Evolutionary conservation across 2,329 filamentous ascomycete genomes (phyloP).

Genomic region (Ophiostoma perfectum): DNA sequence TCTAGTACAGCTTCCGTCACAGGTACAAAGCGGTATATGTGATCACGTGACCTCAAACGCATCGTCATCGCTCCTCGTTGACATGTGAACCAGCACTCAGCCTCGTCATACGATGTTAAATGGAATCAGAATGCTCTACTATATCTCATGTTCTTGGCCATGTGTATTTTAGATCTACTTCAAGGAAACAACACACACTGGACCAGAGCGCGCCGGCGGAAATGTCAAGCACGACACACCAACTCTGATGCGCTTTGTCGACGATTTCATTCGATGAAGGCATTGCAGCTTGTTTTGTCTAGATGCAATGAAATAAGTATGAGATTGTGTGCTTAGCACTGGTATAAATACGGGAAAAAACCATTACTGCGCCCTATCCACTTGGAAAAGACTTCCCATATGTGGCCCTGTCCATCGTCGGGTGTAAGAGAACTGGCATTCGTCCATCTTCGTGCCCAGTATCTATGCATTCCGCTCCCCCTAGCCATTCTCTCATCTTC

Average conservation of each 20-base stretch:
- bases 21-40: background rate
- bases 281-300: background rate
- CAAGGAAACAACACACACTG: no score
- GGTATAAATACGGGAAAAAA: conserved; percentile 5
- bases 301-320: background rate
- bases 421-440: no score
- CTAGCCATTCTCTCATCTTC: background rate
- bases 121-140: no score
- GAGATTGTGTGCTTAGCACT: conserved; percentile 2
- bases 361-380: background rate
- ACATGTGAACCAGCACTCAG: conserved; percentile 6
- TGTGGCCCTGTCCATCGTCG: background rate
- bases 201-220: background rate
- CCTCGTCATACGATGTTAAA: background rate
- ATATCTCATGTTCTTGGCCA: no score
- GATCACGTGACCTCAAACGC: background rate
- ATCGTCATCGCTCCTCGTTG: background rate
- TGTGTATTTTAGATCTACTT: no score
- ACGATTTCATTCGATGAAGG: background rate
- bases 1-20: background rate
- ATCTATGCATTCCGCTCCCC: background rate
- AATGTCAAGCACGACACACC: background rate
- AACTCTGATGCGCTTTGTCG: no score
- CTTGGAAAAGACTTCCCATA: background rate
- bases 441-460: no score